Evolutionary conservation across 345 rosid genomes (phyloP).

Genomic region (Arabidopsis arenosa): DNA sequence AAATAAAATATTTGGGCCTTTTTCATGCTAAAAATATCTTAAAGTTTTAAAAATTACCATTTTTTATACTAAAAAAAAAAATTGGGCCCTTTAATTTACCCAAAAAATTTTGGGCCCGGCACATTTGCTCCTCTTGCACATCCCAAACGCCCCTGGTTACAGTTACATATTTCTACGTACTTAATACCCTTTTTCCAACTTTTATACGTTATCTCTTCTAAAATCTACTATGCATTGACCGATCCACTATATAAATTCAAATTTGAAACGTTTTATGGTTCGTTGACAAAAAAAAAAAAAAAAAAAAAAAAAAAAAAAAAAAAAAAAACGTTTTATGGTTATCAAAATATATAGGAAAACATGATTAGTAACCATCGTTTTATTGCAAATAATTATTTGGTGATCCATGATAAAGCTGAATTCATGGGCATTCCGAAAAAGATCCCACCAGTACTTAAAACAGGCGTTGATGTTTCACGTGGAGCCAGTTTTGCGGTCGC

Average conservation of each 20-base stretch:
- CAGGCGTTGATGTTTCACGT: slow-evolving; percentile 19
- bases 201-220: not conserved
- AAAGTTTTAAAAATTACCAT: too few relatives aligned
- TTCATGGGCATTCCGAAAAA: slow-evolving; percentile 32
- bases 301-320: too few relatives aligned
- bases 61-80: too few relatives aligned
- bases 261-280: not conserved
- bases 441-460: slow-evolving; percentile 32
- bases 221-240: not conserved
- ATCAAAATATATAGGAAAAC: too few relatives aligned
- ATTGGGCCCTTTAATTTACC: too few relatives aligned
- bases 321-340: not conserved
- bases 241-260: not conserved
- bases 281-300: too few relatives aligned
- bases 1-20: too few relatives aligned
- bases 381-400: not conserved
- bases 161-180: not conserved
- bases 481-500: slow-evolving; percentile 42
- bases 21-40: too few relatives aligned
- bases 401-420: slow-evolving; percentile 15
- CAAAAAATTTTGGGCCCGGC: too few relatives aligned
- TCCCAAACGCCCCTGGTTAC: too few relatives aligned
- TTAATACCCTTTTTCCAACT: not conserved
- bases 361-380: not conserved
- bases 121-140: too few relatives aligned